Evolutionary conservation across 2,329 filamentous ascomycete genomes (phyloP).

Genomic region (Truncatella angustata): DNA sequence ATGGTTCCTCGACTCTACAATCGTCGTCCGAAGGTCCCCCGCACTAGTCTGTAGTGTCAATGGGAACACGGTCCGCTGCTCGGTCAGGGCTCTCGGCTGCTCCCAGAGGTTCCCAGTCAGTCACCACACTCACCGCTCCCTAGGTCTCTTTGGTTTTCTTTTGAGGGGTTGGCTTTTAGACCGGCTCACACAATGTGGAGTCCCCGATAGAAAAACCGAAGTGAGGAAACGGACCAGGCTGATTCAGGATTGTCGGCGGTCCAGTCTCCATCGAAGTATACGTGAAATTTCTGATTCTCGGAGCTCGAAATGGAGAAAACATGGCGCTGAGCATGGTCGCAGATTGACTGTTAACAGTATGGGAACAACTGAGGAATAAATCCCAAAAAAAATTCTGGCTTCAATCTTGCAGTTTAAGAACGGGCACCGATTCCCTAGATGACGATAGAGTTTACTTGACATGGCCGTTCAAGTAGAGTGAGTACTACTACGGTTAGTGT

Average conservation of each 20-base stretch:
- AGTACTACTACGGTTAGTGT: no score
- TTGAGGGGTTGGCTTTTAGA: slow-evolving; percentile 9
- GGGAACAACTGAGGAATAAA: no score
- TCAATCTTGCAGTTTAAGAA: neutral
- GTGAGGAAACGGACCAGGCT: neutral
- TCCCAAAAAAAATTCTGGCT: neutral
- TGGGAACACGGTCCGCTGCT: slow-evolving; percentile 15
- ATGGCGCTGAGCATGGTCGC: no score
- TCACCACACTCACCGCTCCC: slow-evolving; percentile 6
- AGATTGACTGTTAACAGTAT: no score
- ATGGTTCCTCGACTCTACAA: neutral
- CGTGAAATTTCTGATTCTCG: neutral
- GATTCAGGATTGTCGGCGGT: neutral
- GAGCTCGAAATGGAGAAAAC: neutral
- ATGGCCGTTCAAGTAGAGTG: no score
- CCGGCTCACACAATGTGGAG: slow-evolving; percentile 7
- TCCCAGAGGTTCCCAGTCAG: slow-evolving; percentile 11
- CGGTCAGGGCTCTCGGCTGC: slow-evolving; percentile 18
- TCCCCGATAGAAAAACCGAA: slow-evolving; percentile 4
- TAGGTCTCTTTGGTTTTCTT: neutral
- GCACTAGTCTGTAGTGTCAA: slow-evolving; percentile 3
- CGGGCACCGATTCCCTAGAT: slow-evolving; percentile 1
- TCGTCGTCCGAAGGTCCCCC: slow-evolving; percentile 1
- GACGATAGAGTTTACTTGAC: neutral
- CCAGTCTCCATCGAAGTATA: neutral